Evolutionary conservation across 495 filamentous ascomycete species (phyloP), one percentile per base, ranked within the genome.

Genomic region (Penicillium arizonense): DNA sequence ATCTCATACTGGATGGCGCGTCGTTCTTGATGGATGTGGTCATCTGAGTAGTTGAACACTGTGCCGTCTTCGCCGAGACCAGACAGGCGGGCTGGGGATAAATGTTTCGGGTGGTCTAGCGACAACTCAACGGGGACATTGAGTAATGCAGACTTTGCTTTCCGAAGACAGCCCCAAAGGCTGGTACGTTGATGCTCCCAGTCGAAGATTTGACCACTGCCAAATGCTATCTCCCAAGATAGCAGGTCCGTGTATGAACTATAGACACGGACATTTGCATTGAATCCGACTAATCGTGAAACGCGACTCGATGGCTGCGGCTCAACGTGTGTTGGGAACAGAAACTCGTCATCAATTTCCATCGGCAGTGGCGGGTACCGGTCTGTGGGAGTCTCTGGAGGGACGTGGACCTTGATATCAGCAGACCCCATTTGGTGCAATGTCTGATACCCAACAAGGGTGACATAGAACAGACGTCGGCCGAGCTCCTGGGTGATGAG

Each of bases 361-460:
- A 82, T 61, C 0, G 91, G 91, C 2, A 90, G 70, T n/a, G 89
- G 88, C 1, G 91, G 90, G 64, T 92, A 91, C 4, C 84, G 87
- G 24, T 89, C 82, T 16, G 74, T 81, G 4, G 83, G 79, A 0
- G 89, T 94, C 21, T 83, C 81, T 3, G 89, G 88, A 30, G 86
- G 81, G 8, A 94, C 76, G 12, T 83, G 70, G 11, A 88, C 67
- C 47, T 85, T 85, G 37, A 78, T 80, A 40, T 85, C 83, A 0
- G 77, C 75, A 9, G 79, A 81, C 5, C 88, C 89, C 23, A 92
- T 66, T 58, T 93, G 89, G 50, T 87, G 82, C 61, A 76, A 59
- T 32, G 72, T 82, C 71, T 81, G 74, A 45, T 86, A 77, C 4
- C 83, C 83, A 6, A 88, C 80, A 42, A 92, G 79, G 56, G 87